Evolutionary conservation across 805 yeast genomes (phyloP), one percentile per base, ranked within the genome.

Genomic region (Candida jianshihensis): DNA sequence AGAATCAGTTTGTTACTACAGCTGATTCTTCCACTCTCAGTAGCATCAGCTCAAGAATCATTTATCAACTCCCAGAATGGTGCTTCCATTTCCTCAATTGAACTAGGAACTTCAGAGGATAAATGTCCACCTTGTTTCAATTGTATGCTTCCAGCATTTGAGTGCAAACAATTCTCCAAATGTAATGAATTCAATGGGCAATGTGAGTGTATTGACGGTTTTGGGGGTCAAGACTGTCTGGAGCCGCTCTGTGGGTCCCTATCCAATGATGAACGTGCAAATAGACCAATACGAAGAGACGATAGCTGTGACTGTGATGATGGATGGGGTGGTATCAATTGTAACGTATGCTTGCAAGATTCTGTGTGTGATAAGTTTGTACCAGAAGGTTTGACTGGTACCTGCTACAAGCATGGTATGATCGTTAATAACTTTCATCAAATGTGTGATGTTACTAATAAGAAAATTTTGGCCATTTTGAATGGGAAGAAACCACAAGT

Each of bases 271-370:
- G 63, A 64, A 30, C 43, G 45, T 24, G 22, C 19, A 8, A 63
- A 66, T 38, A 69, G 97, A 39, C 95, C 95, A 0, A 47, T 71
- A 11, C 66, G 92, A 51, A 59, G 68, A 1, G 51, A 53, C 11
- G 47, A 49, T 24, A 47, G 67, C 0, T 92, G 98, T 60, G 64
- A 64, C 0, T 90, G 98, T 61, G 72, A 73, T 34, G 69, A 68
- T 4, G 98, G 98, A 4, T 92, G 98, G 98, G 64, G 67, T 5
- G 97, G 98, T 30, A 82, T 92, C 53, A 92, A 92, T 54, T 92
- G 98, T 69, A 92, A 84, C 52, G 59, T 92, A 56, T 92, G 98
- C 60, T 63, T 68, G 18, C 54, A 57, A 5, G 95, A 92, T 55
- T 57, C 67, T 3, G 82, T 80, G 2, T 92, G 98, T 63, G 84